These are phyloP conservation scores for Vicia faba DNA, from an alignment of 306 rosid genomes.

Conservation along the genomic window DNA sequence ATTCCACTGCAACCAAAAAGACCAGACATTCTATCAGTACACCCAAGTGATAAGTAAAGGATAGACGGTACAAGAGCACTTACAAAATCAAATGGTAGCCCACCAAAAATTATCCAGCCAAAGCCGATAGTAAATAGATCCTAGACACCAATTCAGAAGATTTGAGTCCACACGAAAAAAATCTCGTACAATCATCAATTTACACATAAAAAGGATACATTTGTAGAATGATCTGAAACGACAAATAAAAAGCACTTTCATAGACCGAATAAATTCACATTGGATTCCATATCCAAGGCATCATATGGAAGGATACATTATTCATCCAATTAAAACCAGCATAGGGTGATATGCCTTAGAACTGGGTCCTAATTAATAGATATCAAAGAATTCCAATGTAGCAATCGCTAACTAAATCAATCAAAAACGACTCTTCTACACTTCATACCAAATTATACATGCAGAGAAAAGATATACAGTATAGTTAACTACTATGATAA, in stretches of 20 bases:
- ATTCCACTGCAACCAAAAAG: slow-evolving; percentile 66
- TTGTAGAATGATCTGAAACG: background rate
- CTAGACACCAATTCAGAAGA: slow-evolving; percentile 42
- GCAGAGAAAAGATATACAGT: slow-evolving; percentile 10
- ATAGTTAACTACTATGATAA: slow-evolving; percentile 24
- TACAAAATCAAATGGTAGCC: slow-evolving; percentile 74
- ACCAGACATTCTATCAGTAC: slow-evolving; percentile 15
- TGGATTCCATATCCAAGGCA: background rate
- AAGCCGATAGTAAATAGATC: slow-evolving; percentile 88
- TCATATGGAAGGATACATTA: slow-evolving; percentile 5
- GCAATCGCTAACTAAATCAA: background rate
- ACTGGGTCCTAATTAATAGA: background rate
- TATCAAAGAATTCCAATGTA: background rate
- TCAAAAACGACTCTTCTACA: slow-evolving; percentile 13
- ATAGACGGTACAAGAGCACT: slow-evolving; percentile 32
- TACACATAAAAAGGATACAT: background rate
- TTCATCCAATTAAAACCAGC: background rate
- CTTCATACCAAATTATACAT: background rate
- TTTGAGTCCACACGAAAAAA: slow-evolving; percentile 23
- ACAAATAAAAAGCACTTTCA: background rate
- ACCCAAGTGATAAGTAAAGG: slow-evolving; percentile 15
- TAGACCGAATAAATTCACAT: background rate
- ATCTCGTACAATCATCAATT: background rate
- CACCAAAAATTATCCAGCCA: slow-evolving; percentile 93
- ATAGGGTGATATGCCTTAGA: background rate